phyloP scores from a whole-genome alignment of 176 grass and related monocot species.

The Stipa capillata region DNA sequence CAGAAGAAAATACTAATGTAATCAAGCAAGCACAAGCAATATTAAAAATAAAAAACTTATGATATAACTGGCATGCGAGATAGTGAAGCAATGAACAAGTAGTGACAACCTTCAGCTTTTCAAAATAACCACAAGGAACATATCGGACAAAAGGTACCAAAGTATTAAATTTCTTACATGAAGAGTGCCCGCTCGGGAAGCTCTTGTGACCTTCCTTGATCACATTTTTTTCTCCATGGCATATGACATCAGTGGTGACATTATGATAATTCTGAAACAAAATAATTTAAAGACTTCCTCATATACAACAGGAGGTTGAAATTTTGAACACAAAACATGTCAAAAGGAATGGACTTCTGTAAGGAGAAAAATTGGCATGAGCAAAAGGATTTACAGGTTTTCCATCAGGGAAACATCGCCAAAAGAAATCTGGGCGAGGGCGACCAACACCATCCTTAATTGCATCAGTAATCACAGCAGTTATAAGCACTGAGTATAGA shows the following conservation, averaged over 20 bases:
- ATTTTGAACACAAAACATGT: not conserved
- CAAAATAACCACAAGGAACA: not conserved
- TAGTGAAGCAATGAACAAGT: not conserved
- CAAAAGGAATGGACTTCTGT: not conserved
- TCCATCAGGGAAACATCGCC: constrained; percentile 76
- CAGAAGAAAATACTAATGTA: not conserved
- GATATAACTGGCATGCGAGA: not conserved
- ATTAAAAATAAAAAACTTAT: not conserved
- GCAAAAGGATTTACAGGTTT: constrained; percentile 51
- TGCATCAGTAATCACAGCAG: constrained; percentile 64
- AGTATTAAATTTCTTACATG: constrained; percentile 28
- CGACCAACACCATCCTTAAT: no score
- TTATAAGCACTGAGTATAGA: constrained; percentile 60
- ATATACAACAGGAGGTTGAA: not conserved
- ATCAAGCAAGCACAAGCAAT: not conserved
- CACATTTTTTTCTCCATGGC: constrained; percentile 46
- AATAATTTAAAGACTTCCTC: not conserved
- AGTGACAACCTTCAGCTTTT: not conserved
- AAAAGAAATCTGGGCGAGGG: no score
- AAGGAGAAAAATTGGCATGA: not conserved
- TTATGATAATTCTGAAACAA: constrained; percentile 42
- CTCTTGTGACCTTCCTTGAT: constrained; percentile 66
- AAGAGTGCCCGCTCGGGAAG: constrained; percentile 68
- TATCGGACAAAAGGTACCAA: not conserved
- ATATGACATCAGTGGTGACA: constrained; percentile 46